Percentiles rank a stretch among this genome's conserved stretches.
These are phyloP conservation scores for Cucurbita pepo DNA, from an alignment of 306 rosid genomes.

Conservation along the genomic window DNA sequence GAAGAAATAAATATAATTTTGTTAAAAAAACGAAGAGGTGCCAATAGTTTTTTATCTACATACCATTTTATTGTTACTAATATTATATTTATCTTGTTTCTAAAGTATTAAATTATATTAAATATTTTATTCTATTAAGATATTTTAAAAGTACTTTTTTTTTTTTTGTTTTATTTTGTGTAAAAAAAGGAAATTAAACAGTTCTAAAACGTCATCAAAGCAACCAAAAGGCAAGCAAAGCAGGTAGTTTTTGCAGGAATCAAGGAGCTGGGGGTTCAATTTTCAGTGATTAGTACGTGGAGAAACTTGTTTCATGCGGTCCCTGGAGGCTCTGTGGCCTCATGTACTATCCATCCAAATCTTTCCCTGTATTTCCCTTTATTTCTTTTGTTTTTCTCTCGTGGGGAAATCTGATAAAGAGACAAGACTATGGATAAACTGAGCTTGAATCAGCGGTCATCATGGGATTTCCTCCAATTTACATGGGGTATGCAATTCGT, in stretches of 20 bases:
- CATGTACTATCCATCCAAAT: background rate
- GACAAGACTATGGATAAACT: constrained; percentile 4
- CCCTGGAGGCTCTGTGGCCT: background rate
- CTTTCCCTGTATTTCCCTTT: background rate
- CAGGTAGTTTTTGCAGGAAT: background rate
- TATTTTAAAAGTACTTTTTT: background rate
- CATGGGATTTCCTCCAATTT: background rate
- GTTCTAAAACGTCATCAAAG: background rate
- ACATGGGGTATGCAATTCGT: background rate
- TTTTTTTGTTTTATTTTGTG: background rate
- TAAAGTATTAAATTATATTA: too few species aligned
- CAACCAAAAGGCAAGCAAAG: background rate
- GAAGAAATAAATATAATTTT: too few species aligned
- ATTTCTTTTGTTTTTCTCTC: background rate
- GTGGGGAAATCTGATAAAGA: background rate
- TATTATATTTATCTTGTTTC: too few species aligned
- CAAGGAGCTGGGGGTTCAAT: background rate
- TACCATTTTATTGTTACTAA: too few species aligned
- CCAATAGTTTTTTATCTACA: too few species aligned
- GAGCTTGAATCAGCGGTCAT: constrained; percentile 6
- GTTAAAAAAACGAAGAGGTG: too few species aligned
- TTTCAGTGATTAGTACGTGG: background rate
- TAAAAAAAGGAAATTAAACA: background rate
- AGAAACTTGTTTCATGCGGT: background rate
- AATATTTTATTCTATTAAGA: background rate